Evolutionary conservation across 2,329 filamentous ascomycete genomes (phyloP), one percentile per base, ranked within the genome.

Genomic region (Trichophyton simii): DNA sequence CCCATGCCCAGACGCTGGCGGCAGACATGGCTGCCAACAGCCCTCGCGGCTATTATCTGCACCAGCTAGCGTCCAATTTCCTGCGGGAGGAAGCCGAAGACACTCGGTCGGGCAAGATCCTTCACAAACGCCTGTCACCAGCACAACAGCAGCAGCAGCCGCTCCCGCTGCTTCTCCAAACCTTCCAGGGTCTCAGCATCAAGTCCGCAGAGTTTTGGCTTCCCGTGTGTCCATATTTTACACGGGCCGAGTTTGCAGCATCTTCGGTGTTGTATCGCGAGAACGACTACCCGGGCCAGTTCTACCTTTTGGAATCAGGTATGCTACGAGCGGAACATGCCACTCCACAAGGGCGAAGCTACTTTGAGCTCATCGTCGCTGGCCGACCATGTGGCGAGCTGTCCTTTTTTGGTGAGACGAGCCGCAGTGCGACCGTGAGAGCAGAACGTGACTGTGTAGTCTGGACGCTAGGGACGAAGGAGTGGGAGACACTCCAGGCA

Each of bases 141-240:
- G 55, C 55, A 8, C 55, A 42, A 6, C 58, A 59, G 22, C 58
- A 59, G 34, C 58, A 60, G 25, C 58, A 96, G 71, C 94, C 94
- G 0, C 82, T 97, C 6, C 88, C 89, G 1, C 83, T 99, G 55
- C 89, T 99, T 73, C 81, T 99, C 25, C 92, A 96, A 72, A 89
- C 94, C n/a, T 97, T 99, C 76, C 87, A 94, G 70, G 88, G 90
- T 52, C 78, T 96, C 11, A 95, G 89, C 59, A 79, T 84, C 59
- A 85, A 88, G 72, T 94, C 92, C 69, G 91, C 96, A 72, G 91
- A 96, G 73, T 97, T 97, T 72, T 99, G 94, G 94, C 92, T 91
- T 73, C 84, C 84, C 1, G 86, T 86, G 0, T 83, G 84, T 3
- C 78, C 82, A 0, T 97, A 88, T 76, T 96, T 99, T 70, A 76